Percentiles rank a stretch among this genome's conserved stretches.
Evolutionary conservation across 805 yeast species (phyloP).

Genomic region (Nakazawaea molendinolei): DNA sequence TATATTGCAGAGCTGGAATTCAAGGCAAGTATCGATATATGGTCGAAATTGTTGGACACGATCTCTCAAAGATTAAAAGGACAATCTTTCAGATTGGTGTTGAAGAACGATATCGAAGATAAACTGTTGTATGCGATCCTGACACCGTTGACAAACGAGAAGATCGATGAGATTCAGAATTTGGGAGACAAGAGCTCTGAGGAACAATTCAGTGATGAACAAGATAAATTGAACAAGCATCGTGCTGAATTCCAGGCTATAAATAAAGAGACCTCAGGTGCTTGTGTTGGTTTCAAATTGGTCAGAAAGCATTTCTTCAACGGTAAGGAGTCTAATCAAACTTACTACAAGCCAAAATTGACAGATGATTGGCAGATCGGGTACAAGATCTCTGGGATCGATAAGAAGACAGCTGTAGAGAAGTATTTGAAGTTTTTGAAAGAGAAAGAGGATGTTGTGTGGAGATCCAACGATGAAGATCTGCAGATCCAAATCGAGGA

Average conservation of each 20-base stretch:
- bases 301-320: constrained; percentile 29
- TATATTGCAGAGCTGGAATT: constrained; percentile 65
- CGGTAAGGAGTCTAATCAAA: constrained; percentile 18
- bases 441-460: constrained; percentile 9
- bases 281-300: constrained; percentile 31
- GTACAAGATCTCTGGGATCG: constrained; percentile 18
- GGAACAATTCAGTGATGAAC: constrained; percentile 14
- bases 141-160: constrained; percentile 14
- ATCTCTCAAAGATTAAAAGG: constrained; percentile 26
- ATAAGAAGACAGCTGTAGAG: constrained; percentile 6
- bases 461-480: constrained; percentile 7
- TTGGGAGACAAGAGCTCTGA: constrained; percentile 18
- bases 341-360: constrained; percentile 23
- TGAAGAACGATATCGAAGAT: constrained; percentile 1
- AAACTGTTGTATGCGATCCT: constrained; percentile 15
- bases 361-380: constrained; percentile 21
- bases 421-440: constrained; percentile 8
- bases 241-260: constrained; percentile 14
- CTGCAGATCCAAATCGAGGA: constrained; percentile 8
- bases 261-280: constrained; percentile 12
- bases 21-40: constrained; percentile 46
- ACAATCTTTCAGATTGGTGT: constrained; percentile 30
- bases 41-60: constrained; percentile 37
- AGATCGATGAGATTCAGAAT: constrained; percentile 11
- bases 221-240: constrained; percentile 1